Evolutionary conservation across 352 stramenopile genomes (phyloP), one percentile per base, ranked within the genome.

Genomic region (Globisporangium irregulare): DNA sequence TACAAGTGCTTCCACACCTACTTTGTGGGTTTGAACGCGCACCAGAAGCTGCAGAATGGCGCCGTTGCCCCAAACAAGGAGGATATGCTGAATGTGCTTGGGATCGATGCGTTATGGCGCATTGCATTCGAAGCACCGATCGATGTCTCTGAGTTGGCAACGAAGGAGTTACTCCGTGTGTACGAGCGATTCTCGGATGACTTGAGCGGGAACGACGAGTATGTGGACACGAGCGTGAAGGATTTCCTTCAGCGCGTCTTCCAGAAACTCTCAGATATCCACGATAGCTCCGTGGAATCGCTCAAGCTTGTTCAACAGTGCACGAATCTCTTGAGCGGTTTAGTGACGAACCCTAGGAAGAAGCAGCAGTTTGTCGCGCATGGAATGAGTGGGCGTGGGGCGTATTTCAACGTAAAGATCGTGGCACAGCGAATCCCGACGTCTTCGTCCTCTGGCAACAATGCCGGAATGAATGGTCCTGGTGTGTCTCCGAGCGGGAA

Each of bases 1-100:
- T 96, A 95, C 69, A 87, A 90, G 59, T 96, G 89, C 58, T 96
- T 96, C 32, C 86, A 94, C 66, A 93, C 86, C 14, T 96, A 93
- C 50, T 96, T 96, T 66, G 78, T 93, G 12, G 82, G 76, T 0
- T 51, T 96, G 46, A 96, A 96, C 65, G 72, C 80, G 18, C 77
- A 86, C 24, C 79, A 78, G 7, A 84, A 86, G 62, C 56, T 81
- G 36, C 72, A 77, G 18, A 59, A 29, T 41, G 61, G 20, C 54
- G 66, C 64, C 54, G 8, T 34, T 25, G 18, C 22, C 1, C 18
- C 29, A 14, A 51, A 20, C 18, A 71, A 69, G 24, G 68, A 54
- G 15, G 79, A 74, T 27, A 67, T 73, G 46, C 62, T 84, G 24
- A 70, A 80, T 59, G 73, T 94, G 27, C 62, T 90, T 18, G 89